Evolutionary conservation across 2,329 filamentous ascomycete species (phyloP).

Genomic region (Hypomyces perniciosus): DNA sequence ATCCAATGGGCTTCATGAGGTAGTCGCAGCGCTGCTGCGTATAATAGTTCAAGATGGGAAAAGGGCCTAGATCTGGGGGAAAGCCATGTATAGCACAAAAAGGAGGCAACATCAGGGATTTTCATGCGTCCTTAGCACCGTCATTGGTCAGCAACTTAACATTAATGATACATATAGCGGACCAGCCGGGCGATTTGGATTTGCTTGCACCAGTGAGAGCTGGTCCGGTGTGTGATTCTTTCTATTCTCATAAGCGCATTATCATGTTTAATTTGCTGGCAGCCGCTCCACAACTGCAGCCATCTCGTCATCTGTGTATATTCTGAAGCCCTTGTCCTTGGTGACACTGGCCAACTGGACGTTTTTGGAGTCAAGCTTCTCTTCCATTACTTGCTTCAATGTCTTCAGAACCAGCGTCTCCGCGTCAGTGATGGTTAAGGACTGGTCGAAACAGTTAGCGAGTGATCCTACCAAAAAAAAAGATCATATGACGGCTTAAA

Average conservation of each 20-base stretch:
- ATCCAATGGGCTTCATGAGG: not conserved
- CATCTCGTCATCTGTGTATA: constrained; percentile 99
- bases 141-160: not conserved
- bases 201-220: not conserved
- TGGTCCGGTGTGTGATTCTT: constrained; percentile 2
- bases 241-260: constrained; percentile 13
- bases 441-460: constrained; percentile 40
- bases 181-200: not conserved
- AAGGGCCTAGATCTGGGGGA: not conserved
- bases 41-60: not conserved
- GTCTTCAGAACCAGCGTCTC: constrained; percentile 96
- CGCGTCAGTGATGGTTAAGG: constrained; percentile 83
- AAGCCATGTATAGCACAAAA: not conserved
- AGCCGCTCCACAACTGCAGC: constrained; percentile 81
- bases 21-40: not conserved
- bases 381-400: constrained; percentile 99
- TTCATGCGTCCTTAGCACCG: not conserved
- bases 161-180: not conserved
- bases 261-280: constrained; percentile 50
- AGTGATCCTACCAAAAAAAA: not conserved
- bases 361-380: constrained; percentile 98
- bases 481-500: not conserved
- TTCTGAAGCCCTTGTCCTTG: constrained; percentile 95
- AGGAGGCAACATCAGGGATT: too few species aligned
- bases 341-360: constrained; percentile 97